A percentile compares a stretch with the other conserved stretches of the same genome.
phyloP scores from a whole-genome alignment of 345 rosid species.

The Sonneratia caseolaris region DNA sequence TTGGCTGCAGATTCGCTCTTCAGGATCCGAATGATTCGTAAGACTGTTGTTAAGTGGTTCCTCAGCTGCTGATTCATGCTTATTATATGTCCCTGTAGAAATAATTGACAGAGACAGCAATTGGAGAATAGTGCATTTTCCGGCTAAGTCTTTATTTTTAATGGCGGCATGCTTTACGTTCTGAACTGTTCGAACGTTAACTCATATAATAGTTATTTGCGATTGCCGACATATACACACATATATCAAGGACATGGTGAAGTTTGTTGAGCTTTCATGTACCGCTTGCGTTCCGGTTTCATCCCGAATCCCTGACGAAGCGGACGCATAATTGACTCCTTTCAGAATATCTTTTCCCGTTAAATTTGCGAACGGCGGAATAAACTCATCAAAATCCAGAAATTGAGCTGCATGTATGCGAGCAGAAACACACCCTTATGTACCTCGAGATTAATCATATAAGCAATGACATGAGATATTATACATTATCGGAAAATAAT shows the following conservation, averaged over 20 bases:
- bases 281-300: slow-evolving; percentile 8
- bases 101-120: neutral
- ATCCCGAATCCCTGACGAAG: slow-evolving; percentile 11
- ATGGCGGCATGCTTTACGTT: too few relatives aligned
- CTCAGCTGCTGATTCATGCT: slow-evolving; percentile 27
- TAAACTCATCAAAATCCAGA: slow-evolving; percentile 25
- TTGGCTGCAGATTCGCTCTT: slow-evolving; percentile 13
- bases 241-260: neutral
- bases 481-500: too few relatives aligned
- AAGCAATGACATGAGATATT: too few relatives aligned
- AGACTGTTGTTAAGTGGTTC: slow-evolving; percentile 28
- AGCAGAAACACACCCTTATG: neutral
- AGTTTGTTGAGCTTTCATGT: neutral
- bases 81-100: slow-evolving; percentile 34
- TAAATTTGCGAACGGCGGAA: slow-evolving; percentile 25
- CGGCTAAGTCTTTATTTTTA: too few relatives aligned
- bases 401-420: slow-evolving; percentile 20
- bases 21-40: slow-evolving; percentile 6
- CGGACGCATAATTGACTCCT: slow-evolving; percentile 18
- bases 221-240: too few relatives aligned
- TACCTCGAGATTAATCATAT: too few relatives aligned
- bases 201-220: too few relatives aligned
- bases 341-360: slow-evolving; percentile 11
- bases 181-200: too few relatives aligned
- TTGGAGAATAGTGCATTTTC: too few relatives aligned